Evolutionary conservation across 1,284 basidiomycete genomes (phyloP), one percentile per base, ranked within the genome.

Genomic region (Phaffia rhodozyma): DNA sequence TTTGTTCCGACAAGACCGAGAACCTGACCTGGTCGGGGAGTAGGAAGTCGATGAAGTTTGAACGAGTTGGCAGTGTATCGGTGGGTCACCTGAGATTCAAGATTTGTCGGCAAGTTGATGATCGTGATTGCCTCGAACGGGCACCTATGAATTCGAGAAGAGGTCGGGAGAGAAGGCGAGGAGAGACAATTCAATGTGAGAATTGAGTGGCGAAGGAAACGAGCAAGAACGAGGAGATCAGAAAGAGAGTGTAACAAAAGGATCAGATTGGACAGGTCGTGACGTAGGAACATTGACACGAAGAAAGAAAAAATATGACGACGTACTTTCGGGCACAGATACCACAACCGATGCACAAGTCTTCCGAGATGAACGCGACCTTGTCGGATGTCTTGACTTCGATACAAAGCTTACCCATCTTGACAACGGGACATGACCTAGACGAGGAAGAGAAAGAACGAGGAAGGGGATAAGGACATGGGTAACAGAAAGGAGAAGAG

Each of bases 351-450:
- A 94, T 94, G 75, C 91, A 94, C 62, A 97, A 79, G 75, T 93
- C 91, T 76, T 97, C 92, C 34, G 93, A 97, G 77, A 97, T 87
- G 82, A 92, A 96, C 2, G 93, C 87, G 77, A 96, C 96, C 81
- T 93, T 94, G 79, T 94, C 89, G 20, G 85, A 82, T 20, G 91
- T 76, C 74, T 90, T 91, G 69, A 97, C 93, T 78, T 97, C 93
- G 71, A 97, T 97, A 81, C 93, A 97, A 32, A 97, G 81, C 78
- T 96, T 96, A 53, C 92, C 92, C 93, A 96, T 97, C 80, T 91
- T 91, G 63, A 96, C 92, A 61, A 97, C 93, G 50, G 92, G 93
- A 81, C 92, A 97, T 78, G 91, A 93, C 85, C 90, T 66, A 43
- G n/a, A 48, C 5, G 69, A 23, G 34, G 29, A 67, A 56, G 68